Percentiles rank a stretch among this genome's conserved stretches.
Conservation (phyloP, 805 yeast species). For the Wickerhamomyces strasburgensis region DNA sequence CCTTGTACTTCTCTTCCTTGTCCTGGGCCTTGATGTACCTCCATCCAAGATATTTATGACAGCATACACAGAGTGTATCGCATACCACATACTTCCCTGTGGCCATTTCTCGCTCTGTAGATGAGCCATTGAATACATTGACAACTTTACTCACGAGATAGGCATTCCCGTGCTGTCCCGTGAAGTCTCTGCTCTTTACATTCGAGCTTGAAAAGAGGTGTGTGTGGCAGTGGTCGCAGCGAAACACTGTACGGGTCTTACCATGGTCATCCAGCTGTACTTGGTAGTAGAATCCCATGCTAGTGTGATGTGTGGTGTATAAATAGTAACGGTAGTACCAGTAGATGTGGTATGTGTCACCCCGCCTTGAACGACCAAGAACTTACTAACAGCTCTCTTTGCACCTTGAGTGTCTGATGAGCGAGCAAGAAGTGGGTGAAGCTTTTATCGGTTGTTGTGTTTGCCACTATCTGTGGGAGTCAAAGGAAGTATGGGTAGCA, state of each 20-base stretch:
- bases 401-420: too few species aligned
- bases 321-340: neutral
- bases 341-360: too few species aligned
- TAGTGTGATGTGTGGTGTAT: neutral
- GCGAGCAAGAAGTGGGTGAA: too few species aligned
- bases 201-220: constrained; percentile 18
- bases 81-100: constrained; percentile 57
- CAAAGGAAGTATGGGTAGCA: too few species aligned
- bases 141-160: constrained; percentile 44
- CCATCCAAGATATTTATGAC: constrained; percentile 58
- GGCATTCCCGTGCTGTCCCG: constrained; percentile 56
- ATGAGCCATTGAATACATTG: constrained; percentile 35
- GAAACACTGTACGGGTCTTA: constrained; percentile 14
- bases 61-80: constrained; percentile 52
- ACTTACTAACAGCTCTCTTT: too few species aligned
- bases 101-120: constrained; percentile 44
- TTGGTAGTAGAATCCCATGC: constrained; percentile 20
- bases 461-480: too few species aligned
- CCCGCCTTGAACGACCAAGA: too few species aligned
- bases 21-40: constrained; percentile 47
- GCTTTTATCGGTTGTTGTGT: too few species aligned
- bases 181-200: constrained; percentile 34
- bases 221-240: constrained; percentile 17
- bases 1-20: constrained; percentile 49
- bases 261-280: constrained; percentile 12